Base-by-base conservation (phyloP, 2,329 filamentous ascomycete genomes). In the Colletotrichum ledebouriae region DNA sequence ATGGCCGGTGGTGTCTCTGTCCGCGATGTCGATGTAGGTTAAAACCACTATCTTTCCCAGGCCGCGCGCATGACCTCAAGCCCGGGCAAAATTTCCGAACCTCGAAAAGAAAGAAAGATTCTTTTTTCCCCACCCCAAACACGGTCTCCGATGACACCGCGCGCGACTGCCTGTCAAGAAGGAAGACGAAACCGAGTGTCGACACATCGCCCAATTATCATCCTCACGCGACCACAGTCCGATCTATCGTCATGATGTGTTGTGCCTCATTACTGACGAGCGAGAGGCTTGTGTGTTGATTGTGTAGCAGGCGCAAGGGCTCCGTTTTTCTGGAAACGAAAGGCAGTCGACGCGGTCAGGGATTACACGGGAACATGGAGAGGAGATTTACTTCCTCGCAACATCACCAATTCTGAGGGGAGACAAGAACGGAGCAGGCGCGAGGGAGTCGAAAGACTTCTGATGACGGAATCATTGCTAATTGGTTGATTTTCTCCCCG, bases 21-120 rank as follows among this genome's bases (percentile, higher is more conserved):
- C 85, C 92, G 92, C 85, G 92, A 94, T 86, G 92, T 94, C 82
- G 91, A 93, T 88, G 90, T 92, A 90, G 84, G 89, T 89, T 70
- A 33, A 62, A 56, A 78, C 62, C 72, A 15, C 34, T 41, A 55
- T 20, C 46, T 34, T 62, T 59, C 37, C 49, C 50, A n/a, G 29
- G 37, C 37, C 11, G 25, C 29, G 29, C 29, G 29, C 29, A 29
- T 29, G 29, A 29, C 29, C 29, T 29, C 56, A 34, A 58, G 47
- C 46, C 49, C 17, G 41, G 49, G 25, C 6, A 46, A 52, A 53
- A 33, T 53, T 13, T 52, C 29, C 67, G 42, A 57, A 39, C 6
- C 37, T 52, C 62, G 53, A 70, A 44, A 42, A 59, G 29, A 29
- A 9, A 29, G 29, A 29, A 47, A 29, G 25, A 42, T 20, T 33